These are phyloP conservation scores for Tulasnella sp. DNA, from an alignment of 768 basidiomycete genomes.

Conservation along the genomic window DNA sequence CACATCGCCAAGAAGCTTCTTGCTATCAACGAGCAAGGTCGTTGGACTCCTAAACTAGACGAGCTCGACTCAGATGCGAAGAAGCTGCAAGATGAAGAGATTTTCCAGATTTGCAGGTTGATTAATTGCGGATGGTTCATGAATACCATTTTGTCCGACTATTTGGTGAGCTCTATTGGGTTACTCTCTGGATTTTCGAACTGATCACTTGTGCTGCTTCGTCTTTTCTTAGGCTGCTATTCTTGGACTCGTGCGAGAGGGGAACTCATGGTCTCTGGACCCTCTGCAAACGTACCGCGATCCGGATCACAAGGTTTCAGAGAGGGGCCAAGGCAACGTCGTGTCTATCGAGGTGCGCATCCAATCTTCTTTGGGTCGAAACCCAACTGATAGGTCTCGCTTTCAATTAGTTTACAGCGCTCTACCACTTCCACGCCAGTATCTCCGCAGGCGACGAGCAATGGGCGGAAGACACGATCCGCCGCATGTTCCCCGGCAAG, in stretches of 20 bases:
- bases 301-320: not conserved
- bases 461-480: conserved; percentile 27
- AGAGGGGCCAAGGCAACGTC: conserved; percentile 1
- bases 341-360: conserved; percentile 3
- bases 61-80: not conserved
- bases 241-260: conserved; percentile 1
- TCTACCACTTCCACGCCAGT: conserved; percentile 28
- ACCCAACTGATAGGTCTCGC: too few relatives aligned
- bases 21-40: conserved; percentile 69
- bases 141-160: conserved; percentile 16
- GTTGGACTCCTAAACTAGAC: conserved; percentile 39
- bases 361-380: too few relatives aligned
- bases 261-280: conserved; percentile 4
- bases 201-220: not conserved
- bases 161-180: not conserved
- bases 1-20: conserved; percentile 67
- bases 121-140: conserved; percentile 44
- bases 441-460: conserved; percentile 24
- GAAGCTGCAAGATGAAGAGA: conserved; percentile 4
- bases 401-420: not conserved
- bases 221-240: conserved; percentile 3
- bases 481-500: conserved; percentile 20
- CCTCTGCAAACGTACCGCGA: not conserved
- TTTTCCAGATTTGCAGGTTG: conserved; percentile 37
- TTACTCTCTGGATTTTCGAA: not conserved